Evolutionary conservation across 1,139 yeast species (phyloP).

Genomic region (Sugiyamaella neomexicana): DNA sequence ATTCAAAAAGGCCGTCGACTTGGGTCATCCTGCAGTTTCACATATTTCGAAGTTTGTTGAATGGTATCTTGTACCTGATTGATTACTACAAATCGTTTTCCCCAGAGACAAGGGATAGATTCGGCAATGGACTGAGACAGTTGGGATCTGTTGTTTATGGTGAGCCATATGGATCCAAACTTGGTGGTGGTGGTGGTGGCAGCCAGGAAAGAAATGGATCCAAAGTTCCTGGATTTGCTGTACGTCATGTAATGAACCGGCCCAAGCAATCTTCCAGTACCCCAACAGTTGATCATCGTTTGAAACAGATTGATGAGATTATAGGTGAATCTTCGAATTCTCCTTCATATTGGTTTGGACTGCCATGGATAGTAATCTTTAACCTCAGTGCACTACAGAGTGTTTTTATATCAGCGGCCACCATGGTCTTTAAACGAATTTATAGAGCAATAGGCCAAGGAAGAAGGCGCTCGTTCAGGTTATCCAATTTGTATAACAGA

Average conservation of each 20-base stretch:
- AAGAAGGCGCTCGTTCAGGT: no score
- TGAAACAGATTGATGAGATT: background rate
- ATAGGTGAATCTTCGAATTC: background rate
- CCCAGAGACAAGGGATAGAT: background rate
- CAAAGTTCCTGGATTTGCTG: no score
- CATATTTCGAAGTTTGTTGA: constrained; percentile 26
- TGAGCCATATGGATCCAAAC: no score
- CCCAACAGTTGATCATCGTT: no score
- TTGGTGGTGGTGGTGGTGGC: no score
- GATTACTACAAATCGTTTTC: constrained; percentile 17
- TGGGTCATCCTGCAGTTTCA: constrained; percentile 31
- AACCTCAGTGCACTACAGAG: constrained; percentile 15
- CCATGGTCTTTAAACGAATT: background rate
- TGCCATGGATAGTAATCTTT: constrained; percentile 8
- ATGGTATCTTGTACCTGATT: constrained; percentile 17
- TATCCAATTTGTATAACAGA: no score
- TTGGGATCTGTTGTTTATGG: no score
- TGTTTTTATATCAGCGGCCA: constrained; percentile 2
- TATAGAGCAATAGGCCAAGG: background rate
- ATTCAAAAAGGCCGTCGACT: constrained; percentile 23
- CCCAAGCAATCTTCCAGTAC: no score
- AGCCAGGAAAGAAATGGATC: no score
- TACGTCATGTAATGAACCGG: no score
- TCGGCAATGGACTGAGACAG: constrained; percentile 3
- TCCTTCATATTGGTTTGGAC: background rate